These are phyloP conservation scores for Drechslerella dactyloides DNA, from an alignment of 2,329 filamentous ascomycete genomes.

Conservation along the genomic window DNA sequence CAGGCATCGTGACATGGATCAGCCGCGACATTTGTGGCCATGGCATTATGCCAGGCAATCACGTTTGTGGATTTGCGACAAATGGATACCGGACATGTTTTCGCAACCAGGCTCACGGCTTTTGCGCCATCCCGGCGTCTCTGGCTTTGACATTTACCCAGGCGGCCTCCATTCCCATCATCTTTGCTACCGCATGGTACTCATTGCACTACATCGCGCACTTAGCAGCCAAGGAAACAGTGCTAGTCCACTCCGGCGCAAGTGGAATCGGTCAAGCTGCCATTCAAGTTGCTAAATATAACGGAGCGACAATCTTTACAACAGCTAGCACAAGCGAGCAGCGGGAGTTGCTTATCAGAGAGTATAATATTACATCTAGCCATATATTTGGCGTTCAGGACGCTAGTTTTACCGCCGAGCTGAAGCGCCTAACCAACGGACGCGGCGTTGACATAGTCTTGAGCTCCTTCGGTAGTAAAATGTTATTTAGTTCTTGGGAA, in stretches of 20 bases:
- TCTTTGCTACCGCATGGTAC: constrained; percentile 26
- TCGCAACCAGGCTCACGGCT: not conserved
- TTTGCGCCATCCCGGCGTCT: constrained; percentile 15
- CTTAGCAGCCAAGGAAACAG: not conserved
- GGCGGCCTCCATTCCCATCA: constrained; percentile 30
- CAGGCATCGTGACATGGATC: constrained; percentile 52
- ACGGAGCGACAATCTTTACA: too few species aligned
- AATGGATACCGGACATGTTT: constrained; percentile 19
- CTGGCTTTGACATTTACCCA: constrained; percentile 5
- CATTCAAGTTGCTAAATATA: too few species aligned
- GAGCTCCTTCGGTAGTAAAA: constrained; percentile 61
- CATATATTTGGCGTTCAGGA: too few species aligned
- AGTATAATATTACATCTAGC: too few species aligned
- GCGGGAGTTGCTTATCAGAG: too few species aligned
- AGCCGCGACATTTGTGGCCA: constrained; percentile 20
- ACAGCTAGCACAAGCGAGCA: too few species aligned
- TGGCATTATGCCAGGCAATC: constrained; percentile 14
- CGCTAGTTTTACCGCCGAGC: constrained; percentile 53
- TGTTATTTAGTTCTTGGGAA: constrained; percentile 60
- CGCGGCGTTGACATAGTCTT: constrained; percentile 61
- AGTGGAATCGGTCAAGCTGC: too few species aligned
- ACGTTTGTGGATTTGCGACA: constrained; percentile 17
- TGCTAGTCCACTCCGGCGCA: too few species aligned
- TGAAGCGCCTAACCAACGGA: constrained; percentile 56
- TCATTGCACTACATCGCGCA: constrained; percentile 19